Percentiles rank a stretch among this genome's conserved stretches.
Conservation (phyloP, 495 filamentous ascomycete species). For the Halenospora varia region DNA sequence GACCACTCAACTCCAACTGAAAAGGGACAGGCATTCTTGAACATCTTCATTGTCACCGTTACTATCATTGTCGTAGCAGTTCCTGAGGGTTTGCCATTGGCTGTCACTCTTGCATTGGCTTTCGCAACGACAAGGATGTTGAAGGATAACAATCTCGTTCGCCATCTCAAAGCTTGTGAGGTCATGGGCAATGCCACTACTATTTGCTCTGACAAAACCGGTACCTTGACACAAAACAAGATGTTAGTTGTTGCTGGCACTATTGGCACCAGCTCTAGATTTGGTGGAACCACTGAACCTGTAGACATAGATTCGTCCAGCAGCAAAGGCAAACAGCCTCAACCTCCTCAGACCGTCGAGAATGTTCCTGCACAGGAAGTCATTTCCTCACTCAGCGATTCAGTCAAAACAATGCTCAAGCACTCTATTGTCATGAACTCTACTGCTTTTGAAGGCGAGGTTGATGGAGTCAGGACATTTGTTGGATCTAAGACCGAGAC, state of each 20-base stretch:
- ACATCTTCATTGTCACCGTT: constrained; percentile 92
- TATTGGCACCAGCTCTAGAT: constrained; percentile 62
- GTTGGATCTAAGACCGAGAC: constrained; percentile 92
- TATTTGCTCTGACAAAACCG: constrained; percentile 96
- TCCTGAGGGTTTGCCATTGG: constrained; percentile 87
- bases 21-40: constrained; percentile 84
- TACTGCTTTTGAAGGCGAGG: constrained; percentile 82
- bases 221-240: constrained; percentile 90
- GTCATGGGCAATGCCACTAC: constrained; percentile 99
- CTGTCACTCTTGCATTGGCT: constrained; percentile 88
- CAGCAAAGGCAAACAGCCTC: constrained; percentile 25
- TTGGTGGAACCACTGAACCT: constrained; percentile 38
- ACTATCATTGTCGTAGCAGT: constrained; percentile 95
- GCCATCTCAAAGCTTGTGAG: constrained; percentile 87
- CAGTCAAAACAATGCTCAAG: constrained; percentile 59
- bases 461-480: constrained; percentile 65
- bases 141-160: constrained; percentile 91
- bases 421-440: constrained; percentile 83
- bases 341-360: constrained; percentile 24
- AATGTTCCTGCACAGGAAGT: constrained; percentile 49
- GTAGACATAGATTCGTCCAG: constrained; percentile 22
- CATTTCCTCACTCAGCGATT: constrained; percentile 48
- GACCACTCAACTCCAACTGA: constrained; percentile 52
- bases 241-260: constrained; percentile 85
- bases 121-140: constrained; percentile 95